Evolutionary conservation across 768 basidiomycete genomes (phyloP), one percentile per base, ranked within the genome.

Genomic region (Boletus fagicola): DNA sequence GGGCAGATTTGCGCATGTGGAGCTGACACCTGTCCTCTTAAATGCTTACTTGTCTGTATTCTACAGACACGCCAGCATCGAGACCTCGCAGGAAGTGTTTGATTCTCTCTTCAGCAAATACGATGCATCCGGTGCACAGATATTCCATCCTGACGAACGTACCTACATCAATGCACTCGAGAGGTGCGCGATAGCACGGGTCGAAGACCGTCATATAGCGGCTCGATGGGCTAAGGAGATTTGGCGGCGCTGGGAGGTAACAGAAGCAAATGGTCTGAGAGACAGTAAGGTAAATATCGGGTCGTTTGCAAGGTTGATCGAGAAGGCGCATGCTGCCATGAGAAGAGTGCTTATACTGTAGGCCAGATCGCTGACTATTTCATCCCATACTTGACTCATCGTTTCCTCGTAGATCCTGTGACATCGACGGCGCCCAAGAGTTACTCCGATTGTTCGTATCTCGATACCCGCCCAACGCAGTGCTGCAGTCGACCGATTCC

Each of bases 11-110:
- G 68, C 70, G 7, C 62, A 77, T 53, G 89, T 94, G 35, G 48
- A 70, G 7, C 65, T 88, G 50, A 83, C 84, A 0, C 63, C 90
- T 0, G 77, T 81, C 2, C 79, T 97, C 7, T 64, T 94, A 61
- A 91, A 88, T 62, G 83, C 93, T 3, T 98, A 92, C 67, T 75
- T 97, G 49, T 83, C 88, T 13, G 88, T 94, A 0, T 81, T 86
- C 67, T 88, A 88, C 64, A 68, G 72, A 3, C 87, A 88, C 61
- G 72, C 78, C 5, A 66, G 78, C 11, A 72, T 94, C 42, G 77
- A 81, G 28, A 66, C 66, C 2, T 74, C 82, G 3, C 72, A 74
- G 30, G 75, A 77, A 9, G 68, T 79, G 9, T 93, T 88, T 69
- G 69, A 77, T 58, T 70, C 67, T 5, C 57, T 87, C 3, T 90